Base-by-base conservation (phyloP, 2,329 filamentous ascomycete species). In the Exserohilum rostratum region DNA sequence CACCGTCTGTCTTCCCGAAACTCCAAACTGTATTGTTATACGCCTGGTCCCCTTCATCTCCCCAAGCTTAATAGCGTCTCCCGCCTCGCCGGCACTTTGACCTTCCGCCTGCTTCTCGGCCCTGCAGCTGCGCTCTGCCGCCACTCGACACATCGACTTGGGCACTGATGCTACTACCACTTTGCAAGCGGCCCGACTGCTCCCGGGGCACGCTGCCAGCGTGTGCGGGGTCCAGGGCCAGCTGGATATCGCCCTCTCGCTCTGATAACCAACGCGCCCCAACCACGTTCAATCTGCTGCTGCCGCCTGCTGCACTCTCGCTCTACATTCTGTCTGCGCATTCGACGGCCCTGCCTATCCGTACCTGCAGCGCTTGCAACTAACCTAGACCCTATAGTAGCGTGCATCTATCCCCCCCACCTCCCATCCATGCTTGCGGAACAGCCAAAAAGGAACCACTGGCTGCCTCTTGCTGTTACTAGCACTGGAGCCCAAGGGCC, bases 21-120 rank as follows among this genome's bases (percentile, higher is more conserved):
- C n/a, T n/a, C n/a, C n/a, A n/a, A n/a, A n/a, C n/a, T n/a, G n/a
- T n/a, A n/a, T n/a, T n/a, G n/a, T n/a, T n/a, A n/a, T n/a, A 34
- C 55, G 42, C 42, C 39, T 38, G 18, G 31, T 46, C 30, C 39
- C 27, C 39, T 11, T 15, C 13, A 25, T 22, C 39, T 27, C 22
- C 33, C 48, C 39, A 39, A 30, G 39, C n/a, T 13, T 9, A 40
- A 39, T 5, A n/a, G 34, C 35, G n/a, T 33, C 15, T 20, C 47
- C 39, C 44, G 30, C 40, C 56, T 85, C 82, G 2, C 87, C 77
- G 0, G 52, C 62, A 10, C 68, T 72, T 34, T 78, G 76, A 5
- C 60, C 51, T 57, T 85, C 83, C 33, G 75, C 77, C 43, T 18
- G 31, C 45, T 43, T 39, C 45, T 43, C 39, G 30, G 44, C 50